Percentiles rank a stretch among this genome's conserved stretches.
Evolutionary conservation across 495 filamentous ascomycete species (phyloP).

Genomic region (Recurvomyces mirabilis): DNA sequence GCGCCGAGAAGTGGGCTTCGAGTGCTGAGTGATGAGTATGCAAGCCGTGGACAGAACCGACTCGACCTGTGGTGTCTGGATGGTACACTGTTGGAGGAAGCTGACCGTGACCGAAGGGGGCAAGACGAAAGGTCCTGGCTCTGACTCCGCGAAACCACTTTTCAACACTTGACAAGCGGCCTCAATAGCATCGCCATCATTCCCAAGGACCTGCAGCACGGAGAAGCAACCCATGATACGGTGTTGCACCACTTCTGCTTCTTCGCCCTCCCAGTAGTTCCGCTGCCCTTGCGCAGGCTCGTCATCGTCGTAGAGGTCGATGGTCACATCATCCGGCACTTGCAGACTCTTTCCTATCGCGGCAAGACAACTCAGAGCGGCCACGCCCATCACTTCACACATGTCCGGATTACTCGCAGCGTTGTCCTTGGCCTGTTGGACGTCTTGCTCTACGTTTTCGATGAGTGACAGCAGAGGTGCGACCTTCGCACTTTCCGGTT

Average conservation of each 20-base stretch:
- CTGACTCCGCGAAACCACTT: slow-evolving; percentile 49
- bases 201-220: slow-evolving; percentile 44
- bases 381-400: slow-evolving; percentile 45
- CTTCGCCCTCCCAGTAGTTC: slow-evolving; percentile 49
- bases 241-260: slow-evolving; percentile 44
- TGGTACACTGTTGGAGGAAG: slow-evolving; percentile 53
- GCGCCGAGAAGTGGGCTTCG: slow-evolving; percentile 35
- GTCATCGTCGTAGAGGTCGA: slow-evolving; percentile 51
- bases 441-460: slow-evolving; percentile 50
- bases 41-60: slow-evolving; percentile 67
- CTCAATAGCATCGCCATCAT: slow-evolving; percentile 69
- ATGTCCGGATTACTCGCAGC: slow-evolving; percentile 32
- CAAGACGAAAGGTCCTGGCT: slow-evolving; percentile 68
- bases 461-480: slow-evolving; percentile 54
- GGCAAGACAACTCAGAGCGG: slow-evolving; percentile 60
- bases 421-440: slow-evolving; percentile 34
- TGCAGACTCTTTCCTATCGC: slow-evolving; percentile 75
- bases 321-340: slow-evolving; percentile 52
- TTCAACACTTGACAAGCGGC: slow-evolving; percentile 53
- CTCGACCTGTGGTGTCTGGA: slow-evolving; percentile 57
- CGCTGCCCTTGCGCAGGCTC: slow-evolving; percentile 23
- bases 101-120: slow-evolving; percentile 56
- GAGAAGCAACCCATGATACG: slow-evolving; percentile 44
- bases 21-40: slow-evolving; percentile 59
- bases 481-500: slow-evolving; percentile 50